These are phyloP conservation scores for Iodosphaeria phyllophila DNA, from an alignment of 2,329 filamentous ascomycete genomes.

Conservation along the genomic window DNA sequence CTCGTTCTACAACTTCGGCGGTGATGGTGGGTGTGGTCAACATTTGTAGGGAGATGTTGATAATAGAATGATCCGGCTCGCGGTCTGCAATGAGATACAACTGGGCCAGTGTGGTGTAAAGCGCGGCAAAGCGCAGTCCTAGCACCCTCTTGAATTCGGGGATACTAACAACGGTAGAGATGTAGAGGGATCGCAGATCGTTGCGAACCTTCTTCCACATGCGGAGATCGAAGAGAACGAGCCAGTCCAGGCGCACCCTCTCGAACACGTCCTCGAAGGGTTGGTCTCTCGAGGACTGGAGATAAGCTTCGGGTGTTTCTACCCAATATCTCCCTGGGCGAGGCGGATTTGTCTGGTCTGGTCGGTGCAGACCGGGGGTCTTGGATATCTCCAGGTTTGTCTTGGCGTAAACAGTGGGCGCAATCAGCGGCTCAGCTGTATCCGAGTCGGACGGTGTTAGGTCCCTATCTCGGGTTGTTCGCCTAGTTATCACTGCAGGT, in stretches of 20 bases:
- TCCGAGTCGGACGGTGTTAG: slow-evolving; percentile 57
- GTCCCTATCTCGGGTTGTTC: slow-evolving; percentile 32
- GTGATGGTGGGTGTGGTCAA: slow-evolving; percentile 93
- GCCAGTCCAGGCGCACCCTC: slow-evolving; percentile 77
- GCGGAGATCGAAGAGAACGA: slow-evolving; percentile 83
- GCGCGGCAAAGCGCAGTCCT: slow-evolving; percentile 78
- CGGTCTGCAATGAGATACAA: slow-evolving; percentile 90
- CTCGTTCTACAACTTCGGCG: slow-evolving; percentile 81
- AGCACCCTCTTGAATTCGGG: slow-evolving; percentile 91
- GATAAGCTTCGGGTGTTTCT: slow-evolving; percentile 55
- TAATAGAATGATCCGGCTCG: slow-evolving; percentile 95
- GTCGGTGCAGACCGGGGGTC: slow-evolving; percentile 42
- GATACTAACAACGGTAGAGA: slow-evolving; percentile 87
- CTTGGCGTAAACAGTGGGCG: slow-evolving; percentile 41
- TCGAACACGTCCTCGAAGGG: slow-evolving; percentile 76
- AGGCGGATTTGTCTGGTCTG: slow-evolving; percentile 27
- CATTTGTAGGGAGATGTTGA: slow-evolving; percentile 93
- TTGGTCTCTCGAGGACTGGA: slow-evolving; percentile 40
- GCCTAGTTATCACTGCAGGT: slow-evolving; percentile 29
- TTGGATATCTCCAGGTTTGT: slow-evolving; percentile 58
- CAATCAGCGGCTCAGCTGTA: slow-evolving; percentile 47
- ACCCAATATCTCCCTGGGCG: slow-evolving; percentile 71
- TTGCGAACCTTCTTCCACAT: slow-evolving; percentile 95
- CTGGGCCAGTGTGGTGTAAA: slow-evolving; percentile 87
- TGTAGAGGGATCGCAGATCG: slow-evolving; percentile 81